These are phyloP conservation scores for Aeschynomene evenia DNA, from an alignment of 306 rosid genomes.

Conservation along the genomic window DNA sequence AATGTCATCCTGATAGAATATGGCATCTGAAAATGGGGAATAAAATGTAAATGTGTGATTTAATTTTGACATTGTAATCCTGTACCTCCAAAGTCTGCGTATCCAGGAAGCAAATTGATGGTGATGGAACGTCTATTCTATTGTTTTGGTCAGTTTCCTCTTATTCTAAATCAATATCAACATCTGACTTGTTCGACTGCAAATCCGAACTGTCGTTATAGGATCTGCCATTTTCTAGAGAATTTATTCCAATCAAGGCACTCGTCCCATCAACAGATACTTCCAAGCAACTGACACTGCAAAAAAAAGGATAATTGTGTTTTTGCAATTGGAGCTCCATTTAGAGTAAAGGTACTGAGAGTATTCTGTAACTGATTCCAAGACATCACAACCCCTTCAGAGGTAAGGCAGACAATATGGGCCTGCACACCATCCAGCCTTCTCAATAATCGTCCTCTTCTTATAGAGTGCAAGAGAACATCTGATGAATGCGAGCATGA, in stretches of 20 bases:
- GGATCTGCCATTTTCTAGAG: constrained; percentile 47
- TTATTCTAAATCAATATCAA: constrained; percentile 44
- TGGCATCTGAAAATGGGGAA: constrained; percentile 18
- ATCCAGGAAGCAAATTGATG: constrained; percentile 92
- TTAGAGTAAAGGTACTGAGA: constrained; percentile 76
- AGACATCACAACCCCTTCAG: constrained; percentile 82
- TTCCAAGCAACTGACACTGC: constrained; percentile 82
- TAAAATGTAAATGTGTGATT: constrained; percentile 20
- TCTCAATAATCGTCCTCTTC: constrained; percentile 85
- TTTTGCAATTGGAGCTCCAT: constrained; percentile 69
- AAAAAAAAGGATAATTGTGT: constrained; percentile 57
- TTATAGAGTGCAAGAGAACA: constrained; percentile 81
- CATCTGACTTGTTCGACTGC: constrained; percentile 41
- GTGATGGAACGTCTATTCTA: constrained; percentile 64
- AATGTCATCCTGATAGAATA: not conserved
- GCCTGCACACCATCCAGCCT: constrained; percentile 82
- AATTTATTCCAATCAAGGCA: constrained; percentile 82
- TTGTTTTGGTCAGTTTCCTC: constrained; percentile 47
- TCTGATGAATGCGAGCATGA: constrained; percentile 84
- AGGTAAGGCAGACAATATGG: constrained; percentile 75
- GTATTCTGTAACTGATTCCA: constrained; percentile 77
- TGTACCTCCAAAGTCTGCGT: constrained; percentile 81
- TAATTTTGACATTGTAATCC: constrained; percentile 26
- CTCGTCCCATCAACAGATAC: constrained; percentile 77
- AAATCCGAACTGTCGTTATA: constrained; percentile 42